Base-by-base conservation (phyloP, 768 basidiomycete genomes). In the Pulveroboletus ravenelii region DNA sequence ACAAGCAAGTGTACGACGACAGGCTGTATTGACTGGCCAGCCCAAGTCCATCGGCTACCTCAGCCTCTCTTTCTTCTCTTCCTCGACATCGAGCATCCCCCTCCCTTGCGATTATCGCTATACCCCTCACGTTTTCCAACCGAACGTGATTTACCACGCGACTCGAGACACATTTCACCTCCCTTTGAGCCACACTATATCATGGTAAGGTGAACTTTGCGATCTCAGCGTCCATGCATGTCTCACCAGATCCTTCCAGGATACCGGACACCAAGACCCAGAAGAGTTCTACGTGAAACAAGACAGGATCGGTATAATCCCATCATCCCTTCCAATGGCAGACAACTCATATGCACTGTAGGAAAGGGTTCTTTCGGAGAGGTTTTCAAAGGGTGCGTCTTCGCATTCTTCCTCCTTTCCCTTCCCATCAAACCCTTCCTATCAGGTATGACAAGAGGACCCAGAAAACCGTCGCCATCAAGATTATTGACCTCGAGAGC, bases 301-400 rank as follows among this genome's bases (percentile, higher is more conserved):
- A 74, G 89, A 96, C 70, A 83, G 93, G 68, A 97, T 99, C 63
- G 95, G 95, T 95, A 58, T 38, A 76, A 68, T 50, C 51, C 40
- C 40, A 8, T 23, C 39, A 41, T 47, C 44, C 40, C 41, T 48
- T 56, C 37, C 42, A 31, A n/a, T 53, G 48, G n/a, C 55, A 53
- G 43, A 50, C 45, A 31, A 41, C 59, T 62, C 53, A 68, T 35
- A 10, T 42, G 41, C 36, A 41, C 27, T 46, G 20, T 55, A 96
- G 95, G 94, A 54, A 97, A 99, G 70, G 95, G 95, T 30, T 97
- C 94, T 6, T 98, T 99, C 63, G 96, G 95, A 63, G 96, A 97
- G 70, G 94, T 98, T n/a, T 97, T 89, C 76, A 97, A 97, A 72
- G 96, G 94, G 93, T 93, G 50, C 48, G 78, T 62, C 41, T 47